phyloP scores from a whole-genome alignment of 768 basidiomycete species.

The Russula lepida region DNA sequence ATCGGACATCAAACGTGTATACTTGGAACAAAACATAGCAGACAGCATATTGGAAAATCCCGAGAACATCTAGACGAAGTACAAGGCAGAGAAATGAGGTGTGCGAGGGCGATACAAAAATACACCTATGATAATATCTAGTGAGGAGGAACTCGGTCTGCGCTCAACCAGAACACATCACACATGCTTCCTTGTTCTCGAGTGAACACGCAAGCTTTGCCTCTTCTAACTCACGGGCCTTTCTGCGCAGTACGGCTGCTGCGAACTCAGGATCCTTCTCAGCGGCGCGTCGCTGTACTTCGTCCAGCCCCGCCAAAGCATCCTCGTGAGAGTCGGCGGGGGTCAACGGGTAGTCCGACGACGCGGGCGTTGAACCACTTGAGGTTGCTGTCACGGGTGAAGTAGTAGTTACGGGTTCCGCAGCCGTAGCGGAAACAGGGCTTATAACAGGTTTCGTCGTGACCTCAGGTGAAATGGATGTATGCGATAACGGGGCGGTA shows the following conservation, averaged over 20 bases:
- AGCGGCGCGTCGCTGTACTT: constrained; percentile 44
- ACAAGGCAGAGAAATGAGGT: neutral
- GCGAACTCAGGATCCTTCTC: constrained; percentile 67
- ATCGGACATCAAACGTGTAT: neutral
- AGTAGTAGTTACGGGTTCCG: neutral
- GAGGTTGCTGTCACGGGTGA: constrained; percentile 19
- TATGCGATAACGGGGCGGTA: neutral
- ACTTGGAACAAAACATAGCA: neutral
- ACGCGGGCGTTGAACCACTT: constrained; percentile 26
- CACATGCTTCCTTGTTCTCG: constrained; percentile 89
- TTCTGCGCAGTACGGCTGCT: constrained; percentile 62
- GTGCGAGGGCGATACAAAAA: neutral
- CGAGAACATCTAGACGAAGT: neutral
- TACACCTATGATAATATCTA: neutral
- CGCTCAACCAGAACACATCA: constrained; percentile 80
- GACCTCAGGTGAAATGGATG: constrained; percentile 3
- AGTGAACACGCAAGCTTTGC: constrained; percentile 77
- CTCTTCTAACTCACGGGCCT: constrained; percentile 68
- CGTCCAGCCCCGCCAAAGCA: constrained; percentile 37
- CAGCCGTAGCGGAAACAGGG: neutral
- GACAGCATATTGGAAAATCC: neutral
- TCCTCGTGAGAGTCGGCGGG: constrained; percentile 17
- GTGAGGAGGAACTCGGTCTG: neutral
- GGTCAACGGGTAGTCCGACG: constrained; percentile 23
- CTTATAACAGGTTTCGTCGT: neutral